Base-by-base conservation (phyloP, 495 filamentous ascomycete genomes). In the Penicillium macrosclerotiorum region DNA sequence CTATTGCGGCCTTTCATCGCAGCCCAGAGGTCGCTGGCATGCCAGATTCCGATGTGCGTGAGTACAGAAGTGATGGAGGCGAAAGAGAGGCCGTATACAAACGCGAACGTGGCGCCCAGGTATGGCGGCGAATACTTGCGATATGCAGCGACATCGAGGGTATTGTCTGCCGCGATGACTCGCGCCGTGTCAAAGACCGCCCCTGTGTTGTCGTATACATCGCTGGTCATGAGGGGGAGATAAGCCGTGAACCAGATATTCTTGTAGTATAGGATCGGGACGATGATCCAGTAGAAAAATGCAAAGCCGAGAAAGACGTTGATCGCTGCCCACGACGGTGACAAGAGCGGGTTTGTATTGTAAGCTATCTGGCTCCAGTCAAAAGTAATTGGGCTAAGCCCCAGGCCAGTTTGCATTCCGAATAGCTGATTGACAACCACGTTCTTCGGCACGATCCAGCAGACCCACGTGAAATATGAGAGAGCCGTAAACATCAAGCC, bases 391-490 rank as follows among this genome's bases (percentile, higher is more conserved):
- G 89, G 89, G 51, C 90, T 89, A 6, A 93, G 60, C 2, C 89
- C 89, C 23, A 95, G 66, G 19, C 89, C 89, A 1, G 89, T 90
- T 22, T 81, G 71, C 35, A 90, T 84, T 4, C 89, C 89, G 45
- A 93, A 92, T 52, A 86, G 42, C 49, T 85, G 81, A 42, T 85
- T 85, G 27, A 92, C 70, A 8, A 91, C 78, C 22, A 88, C 84
- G 54, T 88, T 92, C 42, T 88, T 74, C 1, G 88, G 88, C 0
- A 82, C 83, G 55, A 92, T 88, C 89, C 89, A 95, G 16, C 88
- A 91, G 36, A 92, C 66, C 41, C 89, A 85, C 55, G 80, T 92
- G 69, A 95, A 95, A 55, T 91, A 91, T 59, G 84, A 89, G 43
- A 93, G 72, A 0, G 86, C 87, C 3, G 89, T 88, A 62, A 92